A percentile compares a stretch with the other conserved stretches of the same genome.
Conservation (phyloP, 257 asterid species). For the Jacaranda copaia region DNA sequence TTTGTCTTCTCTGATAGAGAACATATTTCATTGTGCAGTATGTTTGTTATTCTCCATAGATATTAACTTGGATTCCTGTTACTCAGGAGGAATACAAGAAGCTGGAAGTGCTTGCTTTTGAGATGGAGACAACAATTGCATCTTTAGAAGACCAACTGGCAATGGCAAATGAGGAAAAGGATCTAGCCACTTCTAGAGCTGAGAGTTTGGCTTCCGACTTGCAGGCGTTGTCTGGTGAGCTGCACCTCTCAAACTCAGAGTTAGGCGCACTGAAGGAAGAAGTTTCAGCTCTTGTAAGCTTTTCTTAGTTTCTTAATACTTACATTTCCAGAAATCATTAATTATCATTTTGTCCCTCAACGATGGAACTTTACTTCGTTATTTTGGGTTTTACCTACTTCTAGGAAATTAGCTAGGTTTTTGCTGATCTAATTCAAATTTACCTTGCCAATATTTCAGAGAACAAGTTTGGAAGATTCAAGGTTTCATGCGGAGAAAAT, state of each 20-base stretch:
- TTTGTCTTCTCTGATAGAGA: slow-evolving; percentile 4
- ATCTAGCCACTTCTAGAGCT: slow-evolving; percentile 64
- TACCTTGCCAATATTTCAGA: slow-evolving; percentile 55
- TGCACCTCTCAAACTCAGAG: slow-evolving; percentile 63
- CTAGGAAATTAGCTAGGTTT: slow-evolving; percentile 23
- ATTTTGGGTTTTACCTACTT: not conserved
- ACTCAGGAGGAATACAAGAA: slow-evolving; percentile 80
- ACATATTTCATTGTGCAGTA: not conserved
- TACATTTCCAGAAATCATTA: slow-evolving; percentile 10
- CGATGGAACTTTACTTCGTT: no score
- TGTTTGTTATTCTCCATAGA: slow-evolving; percentile 7
- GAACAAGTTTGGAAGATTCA: slow-evolving; percentile 64
- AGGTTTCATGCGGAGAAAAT: slow-evolving; percentile 44
- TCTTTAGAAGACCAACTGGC: slow-evolving; percentile 78
- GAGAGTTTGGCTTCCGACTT: slow-evolving; percentile 74
- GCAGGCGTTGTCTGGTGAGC: slow-evolving; percentile 59
- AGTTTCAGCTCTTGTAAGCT: slow-evolving; percentile 73
- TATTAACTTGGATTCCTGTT: slow-evolving; percentile 17
- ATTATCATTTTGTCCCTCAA: not conserved
- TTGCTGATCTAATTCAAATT: slow-evolving; percentile 29
- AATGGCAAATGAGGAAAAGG: slow-evolving; percentile 57
- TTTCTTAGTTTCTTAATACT: slow-evolving; percentile 26
- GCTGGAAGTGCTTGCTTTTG: slow-evolving; percentile 90
- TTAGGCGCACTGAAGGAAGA: slow-evolving; percentile 65
- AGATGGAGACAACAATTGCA: slow-evolving; percentile 87